Conservation (phyloP, 805 yeast species). For the Candida oleophila region DNA sequence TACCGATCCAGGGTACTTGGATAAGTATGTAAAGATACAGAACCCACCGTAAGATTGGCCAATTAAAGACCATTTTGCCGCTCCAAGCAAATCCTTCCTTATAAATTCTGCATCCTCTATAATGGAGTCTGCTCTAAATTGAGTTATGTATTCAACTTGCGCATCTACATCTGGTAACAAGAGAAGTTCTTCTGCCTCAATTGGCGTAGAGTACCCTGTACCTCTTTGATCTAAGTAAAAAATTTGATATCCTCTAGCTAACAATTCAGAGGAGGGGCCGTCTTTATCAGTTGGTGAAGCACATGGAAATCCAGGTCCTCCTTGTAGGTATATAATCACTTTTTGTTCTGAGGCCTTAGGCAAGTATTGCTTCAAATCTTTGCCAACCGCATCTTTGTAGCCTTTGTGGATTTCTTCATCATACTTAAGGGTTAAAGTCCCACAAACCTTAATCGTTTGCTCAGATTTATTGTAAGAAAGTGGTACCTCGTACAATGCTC, state of each 20-base stretch:
- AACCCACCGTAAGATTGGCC: slow-evolving; percentile 63
- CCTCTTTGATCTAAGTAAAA: slow-evolving; percentile 59
- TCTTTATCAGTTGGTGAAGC: slow-evolving; percentile 35
- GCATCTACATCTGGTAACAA: slow-evolving; percentile 16
- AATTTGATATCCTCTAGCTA: slow-evolving; percentile 43
- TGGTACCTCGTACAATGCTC: background rate
- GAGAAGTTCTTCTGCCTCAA: slow-evolving; percentile 27
- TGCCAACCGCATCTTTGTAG: slow-evolving; percentile 3
- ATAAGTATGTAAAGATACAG: slow-evolving; percentile 48
- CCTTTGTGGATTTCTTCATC: slow-evolving; percentile 17
- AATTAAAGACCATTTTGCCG: slow-evolving; percentile 47
- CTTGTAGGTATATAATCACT: slow-evolving; percentile 45
- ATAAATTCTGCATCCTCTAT: slow-evolving; percentile 51
- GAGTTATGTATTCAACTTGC: slow-evolving; percentile 39
- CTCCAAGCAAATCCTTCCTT: slow-evolving; percentile 34
- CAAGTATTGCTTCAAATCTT: slow-evolving; percentile 12
- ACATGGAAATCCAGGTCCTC: slow-evolving; percentile 56
- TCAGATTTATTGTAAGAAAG: slow-evolving; percentile 6
- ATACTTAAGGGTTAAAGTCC: slow-evolving; percentile 33
- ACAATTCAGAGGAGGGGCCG: slow-evolving; percentile 35
- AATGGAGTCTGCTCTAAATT: slow-evolving; percentile 54
- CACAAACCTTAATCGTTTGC: slow-evolving; percentile 21
- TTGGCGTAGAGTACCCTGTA: slow-evolving; percentile 53
- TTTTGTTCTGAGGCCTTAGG: slow-evolving; percentile 27
- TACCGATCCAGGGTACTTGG: slow-evolving; percentile 42